These are phyloP conservation scores for Euphorbia peplus DNA, from an alignment of 345 rosid species.

Conservation along the genomic window DNA sequence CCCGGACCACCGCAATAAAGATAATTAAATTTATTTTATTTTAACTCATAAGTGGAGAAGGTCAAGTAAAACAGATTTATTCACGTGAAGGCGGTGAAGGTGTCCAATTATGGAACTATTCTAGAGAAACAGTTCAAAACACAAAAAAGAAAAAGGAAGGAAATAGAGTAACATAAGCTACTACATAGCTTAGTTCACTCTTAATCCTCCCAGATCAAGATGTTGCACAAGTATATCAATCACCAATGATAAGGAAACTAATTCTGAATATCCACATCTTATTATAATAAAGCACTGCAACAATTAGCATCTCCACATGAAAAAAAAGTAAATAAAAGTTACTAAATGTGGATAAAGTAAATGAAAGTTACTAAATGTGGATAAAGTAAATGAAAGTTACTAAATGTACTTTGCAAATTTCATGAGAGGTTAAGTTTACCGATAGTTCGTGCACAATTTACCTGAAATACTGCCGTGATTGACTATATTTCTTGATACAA, in stretches of 20 bases:
- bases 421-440: conserved; percentile 8
- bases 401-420: background rate
- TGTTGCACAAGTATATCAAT: background rate
- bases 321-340: background rate
- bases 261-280: background rate
- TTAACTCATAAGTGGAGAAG: no score
- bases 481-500: conserved; percentile 83
- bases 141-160: background rate
- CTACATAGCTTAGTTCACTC: background rate
- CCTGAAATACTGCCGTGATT: conserved; percentile 89
- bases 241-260: background rate
- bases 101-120: no score
- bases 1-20: no score
- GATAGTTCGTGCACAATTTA: conserved; percentile 25
- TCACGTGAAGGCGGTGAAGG: no score
- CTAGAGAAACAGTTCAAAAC: background rate
- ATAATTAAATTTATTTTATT: no score
- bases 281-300: background rate
- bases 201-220: background rate
- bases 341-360: background rate
- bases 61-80: no score
- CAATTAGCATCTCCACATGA: background rate
- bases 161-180: background rate
- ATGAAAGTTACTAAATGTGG: background rate
- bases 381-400: background rate